These are phyloP conservation scores for Pestalotiopsis fici DNA, from an alignment of 2,329 filamentous ascomycete species.

Conservation along the genomic window DNA sequence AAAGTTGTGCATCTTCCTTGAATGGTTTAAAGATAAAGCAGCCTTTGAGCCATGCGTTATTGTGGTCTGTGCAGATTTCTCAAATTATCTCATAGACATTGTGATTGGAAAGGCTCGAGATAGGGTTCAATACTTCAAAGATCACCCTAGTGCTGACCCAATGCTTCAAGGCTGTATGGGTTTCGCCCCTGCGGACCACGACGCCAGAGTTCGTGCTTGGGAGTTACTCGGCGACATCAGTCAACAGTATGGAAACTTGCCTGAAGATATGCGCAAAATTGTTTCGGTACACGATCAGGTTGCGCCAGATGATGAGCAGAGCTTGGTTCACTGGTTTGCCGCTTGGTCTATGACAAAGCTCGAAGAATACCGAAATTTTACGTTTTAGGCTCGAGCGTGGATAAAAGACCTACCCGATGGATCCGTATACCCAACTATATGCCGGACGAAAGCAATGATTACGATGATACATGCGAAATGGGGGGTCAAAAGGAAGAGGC, in stretches of 20 bases:
- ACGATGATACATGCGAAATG: conserved; percentile 24
- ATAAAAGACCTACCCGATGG: conserved; percentile 25
- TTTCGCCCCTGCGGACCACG: not conserved
- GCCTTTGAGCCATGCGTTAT: conserved; percentile 27
- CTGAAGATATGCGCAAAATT: conserved; percentile 35
- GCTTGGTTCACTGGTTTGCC: conserved; percentile 64
- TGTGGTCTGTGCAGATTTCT: conserved; percentile 36
- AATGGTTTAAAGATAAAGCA: conserved; percentile 34
- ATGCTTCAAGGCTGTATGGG: not conserved
- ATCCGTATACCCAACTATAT: conserved; percentile 38
- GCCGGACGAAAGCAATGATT: conserved; percentile 33
- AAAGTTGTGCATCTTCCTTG: conserved; percentile 36
- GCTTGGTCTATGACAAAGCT: conserved; percentile 54
- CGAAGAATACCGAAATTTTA: conserved; percentile 55
- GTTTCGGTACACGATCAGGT: conserved; percentile 49
- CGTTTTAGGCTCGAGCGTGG: conserved; percentile 50
- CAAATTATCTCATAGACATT: conserved; percentile 34
- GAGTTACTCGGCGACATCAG: conserved; percentile 23
- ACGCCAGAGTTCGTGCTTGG: conserved; percentile 8
- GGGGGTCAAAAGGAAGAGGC: not conserved
- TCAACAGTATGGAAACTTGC: conserved; percentile 28
- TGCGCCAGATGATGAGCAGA: conserved; percentile 62
- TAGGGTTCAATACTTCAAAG: conserved; percentile 14
- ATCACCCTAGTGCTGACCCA: not conserved
- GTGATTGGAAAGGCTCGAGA: conserved; percentile 32